phyloP scores from a whole-genome alignment of 305 asterid genomes.

The Rubia peregrina region DNA sequence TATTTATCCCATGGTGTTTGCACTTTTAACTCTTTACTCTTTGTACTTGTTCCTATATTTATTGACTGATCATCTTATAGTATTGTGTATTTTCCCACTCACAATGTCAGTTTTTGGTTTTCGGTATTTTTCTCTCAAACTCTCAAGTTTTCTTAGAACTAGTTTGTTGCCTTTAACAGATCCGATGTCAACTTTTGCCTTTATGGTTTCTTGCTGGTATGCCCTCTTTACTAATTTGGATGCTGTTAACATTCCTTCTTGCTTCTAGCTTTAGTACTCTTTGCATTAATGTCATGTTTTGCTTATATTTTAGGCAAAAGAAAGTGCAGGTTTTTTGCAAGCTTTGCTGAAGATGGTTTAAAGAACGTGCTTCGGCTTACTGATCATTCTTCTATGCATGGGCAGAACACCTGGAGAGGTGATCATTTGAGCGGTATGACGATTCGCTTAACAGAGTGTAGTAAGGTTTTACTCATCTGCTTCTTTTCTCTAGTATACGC shows the following conservation, averaged over 20 bases:
- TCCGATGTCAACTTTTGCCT: constrained; percentile 59
- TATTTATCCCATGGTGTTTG: background rate
- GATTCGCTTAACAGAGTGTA: constrained; percentile 59
- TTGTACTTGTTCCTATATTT: background rate
- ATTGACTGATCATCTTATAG: background rate
- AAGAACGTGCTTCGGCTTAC: constrained; percentile 34
- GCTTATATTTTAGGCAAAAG: constrained; percentile 46
- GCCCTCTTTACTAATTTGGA: constrained; percentile 13
- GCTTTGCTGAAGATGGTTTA: constrained; percentile 47
- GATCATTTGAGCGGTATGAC: constrained; percentile 37
- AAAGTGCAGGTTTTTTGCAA: constrained; percentile 49
- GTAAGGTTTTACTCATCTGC: constrained; percentile 47
- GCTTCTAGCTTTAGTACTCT: background rate
- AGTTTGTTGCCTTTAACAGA: constrained; percentile 41
- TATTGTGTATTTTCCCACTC: background rate
- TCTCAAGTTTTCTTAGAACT: constrained; percentile 12
- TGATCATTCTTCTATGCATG: constrained; percentile 28
- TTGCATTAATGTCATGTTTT: constrained; percentile 9
- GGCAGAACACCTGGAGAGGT: constrained; percentile 27
- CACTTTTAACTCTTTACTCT: background rate
- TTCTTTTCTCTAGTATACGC: constrained; percentile 11
- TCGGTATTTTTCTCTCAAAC: background rate
- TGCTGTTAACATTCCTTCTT: background rate
- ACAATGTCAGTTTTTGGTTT: background rate
- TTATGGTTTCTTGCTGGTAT: constrained; percentile 74